These are phyloP conservation scores for Harringtonia lauricola DNA, from an alignment of 2,329 filamentous ascomycete species.

Conservation along the genomic window DNA sequence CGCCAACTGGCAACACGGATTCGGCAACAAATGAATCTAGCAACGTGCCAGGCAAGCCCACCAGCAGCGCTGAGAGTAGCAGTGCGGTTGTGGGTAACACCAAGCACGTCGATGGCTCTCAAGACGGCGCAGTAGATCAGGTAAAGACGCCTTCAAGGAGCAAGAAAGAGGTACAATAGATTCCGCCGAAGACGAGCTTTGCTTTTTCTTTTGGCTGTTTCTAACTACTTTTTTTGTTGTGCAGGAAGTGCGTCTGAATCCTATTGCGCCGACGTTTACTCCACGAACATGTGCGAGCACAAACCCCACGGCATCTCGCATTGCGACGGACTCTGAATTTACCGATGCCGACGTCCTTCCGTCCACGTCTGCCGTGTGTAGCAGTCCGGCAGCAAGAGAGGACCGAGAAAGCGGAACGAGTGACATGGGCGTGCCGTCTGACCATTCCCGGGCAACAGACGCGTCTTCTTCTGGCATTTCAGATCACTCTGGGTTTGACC, in stretches of 20 bases:
- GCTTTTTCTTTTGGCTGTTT: conserved; percentile 29
- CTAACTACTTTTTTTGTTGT: conserved; percentile 23
- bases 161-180: conserved; percentile 37
- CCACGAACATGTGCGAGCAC: conserved; percentile 28
- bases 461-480: background rate
- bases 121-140: too few relatives aligned
- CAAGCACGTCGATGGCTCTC: too few relatives aligned
- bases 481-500: conserved; percentile 3
- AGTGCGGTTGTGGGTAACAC: conserved; percentile 4
- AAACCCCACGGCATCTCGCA: background rate
- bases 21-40: background rate
- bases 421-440: too few relatives aligned
- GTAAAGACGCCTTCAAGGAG: conserved; percentile 23
- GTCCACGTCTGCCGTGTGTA: too few relatives aligned
- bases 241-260: conserved; percentile 43
- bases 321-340: conserved; percentile 1
- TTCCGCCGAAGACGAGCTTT: conserved; percentile 23
- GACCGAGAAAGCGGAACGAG: too few relatives aligned
- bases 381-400: too few relatives aligned
- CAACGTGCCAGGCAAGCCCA: background rate
- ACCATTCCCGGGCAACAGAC: background rate
- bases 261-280: conserved; percentile 43
- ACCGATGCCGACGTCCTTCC: background rate
- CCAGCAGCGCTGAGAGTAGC: background rate
- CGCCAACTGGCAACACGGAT: background rate